Conservation (phyloP, 768 basidiomycete species). For the Myochromella boudieri region DNA sequence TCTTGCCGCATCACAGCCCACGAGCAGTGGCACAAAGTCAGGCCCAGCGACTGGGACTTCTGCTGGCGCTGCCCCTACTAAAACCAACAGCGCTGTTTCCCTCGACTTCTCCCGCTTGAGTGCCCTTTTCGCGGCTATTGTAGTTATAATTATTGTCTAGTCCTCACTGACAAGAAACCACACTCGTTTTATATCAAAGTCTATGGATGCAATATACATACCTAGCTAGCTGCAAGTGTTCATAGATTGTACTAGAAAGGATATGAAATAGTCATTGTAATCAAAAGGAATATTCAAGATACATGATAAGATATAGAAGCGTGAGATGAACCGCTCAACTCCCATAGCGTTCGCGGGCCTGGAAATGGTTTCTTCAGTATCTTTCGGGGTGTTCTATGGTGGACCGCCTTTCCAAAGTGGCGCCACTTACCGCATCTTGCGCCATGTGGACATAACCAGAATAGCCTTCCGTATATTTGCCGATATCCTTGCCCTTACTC, state of each 20-base stretch:
- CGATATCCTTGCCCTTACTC: slow-evolving; percentile 82
- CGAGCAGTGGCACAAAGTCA: slow-evolving; percentile 9
- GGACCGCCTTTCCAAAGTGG: slow-evolving; percentile 10
- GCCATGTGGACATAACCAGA: slow-evolving; percentile 71
- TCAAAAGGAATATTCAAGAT: slow-evolving; percentile 9
- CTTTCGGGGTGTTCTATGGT: slow-evolving; percentile 5
- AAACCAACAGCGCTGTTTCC: slow-evolving; percentile 9
- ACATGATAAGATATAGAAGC: slow-evolving; percentile 4
- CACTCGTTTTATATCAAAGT: background rate
- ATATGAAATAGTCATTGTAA: too few relatives aligned
- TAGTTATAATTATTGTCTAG: slow-evolving; percentile 4
- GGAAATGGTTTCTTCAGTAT: slow-evolving; percentile 13
- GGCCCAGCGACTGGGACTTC: slow-evolving; percentile 14
- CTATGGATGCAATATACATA: background rate
- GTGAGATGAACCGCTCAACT: slow-evolving; percentile 18
- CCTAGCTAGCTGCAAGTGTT: too few relatives aligned
- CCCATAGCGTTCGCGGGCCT: slow-evolving; percentile 43
- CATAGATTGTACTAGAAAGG: too few relatives aligned
- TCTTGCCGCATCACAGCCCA: slow-evolving; percentile 27
- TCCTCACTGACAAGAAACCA: background rate
- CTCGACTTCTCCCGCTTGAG: slow-evolving; percentile 5
- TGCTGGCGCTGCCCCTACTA: slow-evolving; percentile 11
- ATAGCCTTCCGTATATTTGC: slow-evolving; percentile 68
- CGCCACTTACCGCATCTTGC: slow-evolving; percentile 60
- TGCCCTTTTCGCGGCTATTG: slow-evolving; percentile 7